Base-by-base conservation (phyloP, 2,329 filamentous ascomycete species). In the Colletotrichum sp. region DNA sequence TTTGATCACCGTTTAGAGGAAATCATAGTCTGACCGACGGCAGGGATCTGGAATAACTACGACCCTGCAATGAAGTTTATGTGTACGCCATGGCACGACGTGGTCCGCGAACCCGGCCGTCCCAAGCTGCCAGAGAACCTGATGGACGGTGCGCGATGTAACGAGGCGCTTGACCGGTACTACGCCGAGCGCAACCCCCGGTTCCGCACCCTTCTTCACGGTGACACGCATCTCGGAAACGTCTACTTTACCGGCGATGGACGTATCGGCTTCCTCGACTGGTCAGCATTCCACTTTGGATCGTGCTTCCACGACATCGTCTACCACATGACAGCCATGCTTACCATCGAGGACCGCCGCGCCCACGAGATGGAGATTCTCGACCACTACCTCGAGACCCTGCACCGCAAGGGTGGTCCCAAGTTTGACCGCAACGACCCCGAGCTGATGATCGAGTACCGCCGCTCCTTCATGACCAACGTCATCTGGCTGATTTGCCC, bases 221-320 rank as follows among this genome's bases (percentile, higher is more conserved):
- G 84, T 13, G 85, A 87, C 66, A 81, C 84, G 13, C 85, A 86
- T 71, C 79, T 85, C 15, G 84, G 84, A 34, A 87, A 87, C 75
- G 80, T 83, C n/a, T 86, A 84, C 77, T 82, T 86, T 59, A 82
- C 82, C 1, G 74, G 79, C 4, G 78, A 82, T 3, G 81, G 80
- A 1, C 62, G 77, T 24, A 83, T 81, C 3, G 80, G 84, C 2
- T 87, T 86, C 75, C 72, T 87, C 1, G 84, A 87, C 78, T 86
- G 84, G 84, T 83, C 82, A 29, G 81, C 81, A 1, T 81, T 82
- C 38, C 83, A 86, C 75, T 83, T 85, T 38, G 84, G 81, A 1
- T 85, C 83, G 6, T 83, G 81, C 68, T 84, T 86, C 72, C 85
- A 87, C 69, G 85, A 86, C 66, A 76, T 86, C 5, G 81, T 82